Percentiles rank a stretch among this genome's conserved stretches.
These are phyloP conservation scores for Hamamelis virginiana DNA, from an alignment of 164 flowering plant species.

Conservation along the genomic window DNA sequence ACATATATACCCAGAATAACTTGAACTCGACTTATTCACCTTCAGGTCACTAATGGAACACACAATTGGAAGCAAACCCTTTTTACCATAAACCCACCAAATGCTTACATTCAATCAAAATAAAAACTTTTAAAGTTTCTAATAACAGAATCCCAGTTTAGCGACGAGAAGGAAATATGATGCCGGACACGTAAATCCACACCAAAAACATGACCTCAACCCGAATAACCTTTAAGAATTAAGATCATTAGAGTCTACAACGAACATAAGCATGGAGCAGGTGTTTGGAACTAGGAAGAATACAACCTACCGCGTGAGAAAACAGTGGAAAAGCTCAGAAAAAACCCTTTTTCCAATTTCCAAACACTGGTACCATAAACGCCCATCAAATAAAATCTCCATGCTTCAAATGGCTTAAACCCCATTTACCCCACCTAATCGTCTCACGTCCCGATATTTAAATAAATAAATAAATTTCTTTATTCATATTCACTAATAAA, in stretches of 20 bases:
- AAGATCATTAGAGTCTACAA: not conserved
- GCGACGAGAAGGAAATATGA: not conserved
- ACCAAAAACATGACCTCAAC: not conserved
- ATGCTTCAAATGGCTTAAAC: not conserved
- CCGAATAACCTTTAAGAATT: slow-evolving; percentile 1
- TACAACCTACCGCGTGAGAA: too few species aligned
- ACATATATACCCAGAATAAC: too few species aligned
- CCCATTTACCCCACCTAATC: not conserved
- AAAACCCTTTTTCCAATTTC: not conserved
- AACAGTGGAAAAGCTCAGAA: not conserved
- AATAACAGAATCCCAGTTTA: not conserved
- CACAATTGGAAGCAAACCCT: too few species aligned
- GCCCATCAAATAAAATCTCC: not conserved
- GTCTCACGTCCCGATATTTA: not conserved
- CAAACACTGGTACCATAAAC: not conserved
- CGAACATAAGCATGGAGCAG: not conserved
- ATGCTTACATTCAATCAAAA: not conserved
- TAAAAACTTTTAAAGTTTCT: not conserved
- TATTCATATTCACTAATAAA: not conserved
- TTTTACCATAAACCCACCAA: not conserved
- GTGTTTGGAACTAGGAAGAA: too few species aligned
- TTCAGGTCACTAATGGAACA: too few species aligned
- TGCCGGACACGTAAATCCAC: not conserved
- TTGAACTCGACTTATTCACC: too few species aligned
- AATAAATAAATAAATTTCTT: too few species aligned